Conservation (phyloP, 345 rosid genomes). For the Reutealis trisperma region DNA sequence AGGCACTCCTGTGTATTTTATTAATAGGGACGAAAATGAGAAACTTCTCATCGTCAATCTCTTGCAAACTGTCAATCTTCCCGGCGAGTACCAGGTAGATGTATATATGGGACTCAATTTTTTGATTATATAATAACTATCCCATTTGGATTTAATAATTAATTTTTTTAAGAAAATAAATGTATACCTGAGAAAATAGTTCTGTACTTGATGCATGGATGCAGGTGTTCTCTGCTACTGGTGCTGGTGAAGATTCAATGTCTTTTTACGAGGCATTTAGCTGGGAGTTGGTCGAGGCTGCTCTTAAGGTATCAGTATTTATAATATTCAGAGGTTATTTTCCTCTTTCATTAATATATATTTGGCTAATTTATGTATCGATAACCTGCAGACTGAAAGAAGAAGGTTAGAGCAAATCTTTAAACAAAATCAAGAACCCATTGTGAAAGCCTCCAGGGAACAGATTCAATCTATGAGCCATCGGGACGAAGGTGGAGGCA, state of each 20-base stretch:
- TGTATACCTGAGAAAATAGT: background rate
- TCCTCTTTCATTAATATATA: background rate
- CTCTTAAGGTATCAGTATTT: slow-evolving; percentile 13
- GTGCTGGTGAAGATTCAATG: slow-evolving; percentile 9
- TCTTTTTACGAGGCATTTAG: slow-evolving; percentile 28
- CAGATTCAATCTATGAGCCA: slow-evolving; percentile 25
- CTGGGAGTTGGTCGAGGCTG: slow-evolving; percentile 31
- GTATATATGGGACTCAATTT: no score
- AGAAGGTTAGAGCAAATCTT: slow-evolving; percentile 21
- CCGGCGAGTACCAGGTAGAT: slow-evolving; percentile 36
- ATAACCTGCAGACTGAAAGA: slow-evolving; percentile 18
- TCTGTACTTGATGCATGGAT: background rate
- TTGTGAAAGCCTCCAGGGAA: slow-evolving; percentile 27
- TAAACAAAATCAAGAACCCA: background rate
- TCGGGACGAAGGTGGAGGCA: slow-evolving; percentile 17
- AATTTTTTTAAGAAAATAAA: no score
- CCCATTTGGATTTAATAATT: no score
- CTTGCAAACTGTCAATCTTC: slow-evolving; percentile 40
- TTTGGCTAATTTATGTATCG: background rate
- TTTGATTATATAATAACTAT: no score
- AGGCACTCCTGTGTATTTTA: slow-evolving; percentile 19
- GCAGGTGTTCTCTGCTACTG: slow-evolving; percentile 19
- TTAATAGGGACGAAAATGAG: slow-evolving; percentile 22
- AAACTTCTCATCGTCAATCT: slow-evolving; percentile 34
- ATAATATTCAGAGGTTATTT: no score